Conservation (phyloP, 1,139 yeast species). For the Dujonia santamariae region DNA sequence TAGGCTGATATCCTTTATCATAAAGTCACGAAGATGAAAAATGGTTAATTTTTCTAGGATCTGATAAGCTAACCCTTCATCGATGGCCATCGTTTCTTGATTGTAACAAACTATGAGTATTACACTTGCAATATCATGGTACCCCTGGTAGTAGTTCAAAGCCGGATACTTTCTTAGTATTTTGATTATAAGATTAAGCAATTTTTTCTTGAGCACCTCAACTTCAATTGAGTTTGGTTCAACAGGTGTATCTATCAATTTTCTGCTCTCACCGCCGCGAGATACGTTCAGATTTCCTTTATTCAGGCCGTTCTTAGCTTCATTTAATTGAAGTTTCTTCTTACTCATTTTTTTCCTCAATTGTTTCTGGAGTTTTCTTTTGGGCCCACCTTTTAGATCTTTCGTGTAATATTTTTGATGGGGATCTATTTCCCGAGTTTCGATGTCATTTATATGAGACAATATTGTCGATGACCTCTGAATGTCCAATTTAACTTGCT, state of each 20-base stretch:
- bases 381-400: no score
- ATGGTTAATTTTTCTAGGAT: constrained; percentile 59
- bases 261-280: no score
- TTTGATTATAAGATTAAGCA: constrained; percentile 48
- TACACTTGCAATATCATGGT: constrained; percentile 79
- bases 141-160: constrained; percentile 85
- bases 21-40: constrained; percentile 73
- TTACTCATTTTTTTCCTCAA: no score
- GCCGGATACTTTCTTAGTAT: constrained; percentile 60
- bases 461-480: constrained; percentile 60
- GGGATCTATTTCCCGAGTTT: not conserved
- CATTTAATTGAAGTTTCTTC: no score
- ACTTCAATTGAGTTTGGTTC: no score
- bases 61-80: constrained; percentile 39
- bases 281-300: no score
- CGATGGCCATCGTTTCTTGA: constrained; percentile 15
- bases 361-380: no score
- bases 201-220: constrained; percentile 32
- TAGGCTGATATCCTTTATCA: constrained; percentile 68
- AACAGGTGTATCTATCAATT: no score
- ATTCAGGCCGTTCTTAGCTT: constrained; percentile 5
- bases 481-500: constrained; percentile 76
- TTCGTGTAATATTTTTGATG: no score
- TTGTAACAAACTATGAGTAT: constrained; percentile 53
- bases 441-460: constrained; percentile 16